These are phyloP conservation scores for Hondaea fermentalgiana DNA, from an alignment of 108 stramenopile genomes.

Conservation along the genomic window DNA sequence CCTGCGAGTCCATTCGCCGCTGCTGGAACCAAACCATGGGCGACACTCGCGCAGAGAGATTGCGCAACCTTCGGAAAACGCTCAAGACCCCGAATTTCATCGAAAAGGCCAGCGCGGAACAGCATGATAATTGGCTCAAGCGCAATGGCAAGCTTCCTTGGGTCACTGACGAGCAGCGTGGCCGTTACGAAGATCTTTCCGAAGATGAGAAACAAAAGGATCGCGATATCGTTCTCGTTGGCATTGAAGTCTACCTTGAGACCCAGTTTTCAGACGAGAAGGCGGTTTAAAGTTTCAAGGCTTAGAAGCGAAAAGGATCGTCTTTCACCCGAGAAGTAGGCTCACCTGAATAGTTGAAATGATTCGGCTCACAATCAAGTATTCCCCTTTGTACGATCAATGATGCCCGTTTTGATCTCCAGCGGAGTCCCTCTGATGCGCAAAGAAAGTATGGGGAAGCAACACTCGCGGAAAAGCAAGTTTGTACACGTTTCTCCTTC, in stretches of 20 bases:
- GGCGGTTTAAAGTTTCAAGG: not conserved
- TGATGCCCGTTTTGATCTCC: too few species aligned
- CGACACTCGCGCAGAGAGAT: not conserved
- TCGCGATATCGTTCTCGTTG: not conserved
- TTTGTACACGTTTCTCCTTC: too few species aligned
- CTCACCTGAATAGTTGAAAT: too few species aligned
- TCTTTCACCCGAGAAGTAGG: not conserved
- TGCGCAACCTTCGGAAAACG: not conserved
- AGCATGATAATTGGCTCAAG: not conserved
- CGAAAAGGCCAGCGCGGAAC: not conserved
- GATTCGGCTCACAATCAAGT: too few species aligned
- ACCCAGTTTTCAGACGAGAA: not conserved
- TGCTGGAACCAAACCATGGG: not conserved
- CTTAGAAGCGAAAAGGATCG: not conserved
- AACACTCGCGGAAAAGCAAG: too few species aligned
- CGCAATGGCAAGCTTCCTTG: not conserved
- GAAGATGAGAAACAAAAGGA: slow-evolving; percentile 2
- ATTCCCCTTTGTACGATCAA: too few species aligned
- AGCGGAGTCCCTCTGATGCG: too few species aligned
- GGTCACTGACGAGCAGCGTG: slow-evolving; percentile 10
- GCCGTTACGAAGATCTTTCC: not conserved
- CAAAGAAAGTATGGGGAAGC: too few species aligned
- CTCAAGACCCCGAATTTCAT: not conserved
- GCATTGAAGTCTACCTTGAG: not conserved
- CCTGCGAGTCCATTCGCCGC: not conserved